Evolutionary conservation across 805 yeast species (phyloP).

Genomic region (Wickerhamia fluorescens): DNA sequence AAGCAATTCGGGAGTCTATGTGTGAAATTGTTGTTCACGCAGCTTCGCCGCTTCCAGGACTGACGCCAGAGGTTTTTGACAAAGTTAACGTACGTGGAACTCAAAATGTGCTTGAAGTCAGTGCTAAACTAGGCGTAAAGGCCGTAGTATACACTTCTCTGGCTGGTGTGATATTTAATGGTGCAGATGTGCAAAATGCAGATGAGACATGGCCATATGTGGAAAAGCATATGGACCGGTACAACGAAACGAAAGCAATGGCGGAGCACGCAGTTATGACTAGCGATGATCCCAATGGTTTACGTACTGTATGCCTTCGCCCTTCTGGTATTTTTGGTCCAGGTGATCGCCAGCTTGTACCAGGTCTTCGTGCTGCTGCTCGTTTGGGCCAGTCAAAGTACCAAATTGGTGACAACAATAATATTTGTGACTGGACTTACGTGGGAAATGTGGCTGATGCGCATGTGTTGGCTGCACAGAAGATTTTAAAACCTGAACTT

Average conservation of each 20-base stretch:
- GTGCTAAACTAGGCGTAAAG: constrained; percentile 43
- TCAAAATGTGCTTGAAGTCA: constrained; percentile 57
- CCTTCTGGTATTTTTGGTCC: constrained; percentile 99
- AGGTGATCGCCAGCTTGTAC: constrained; percentile 94
- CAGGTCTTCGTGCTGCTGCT: constrained; percentile 82
- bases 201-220: constrained; percentile 95
- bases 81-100: constrained; percentile 93
- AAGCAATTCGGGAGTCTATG: constrained; percentile 50
- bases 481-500: constrained; percentile 44
- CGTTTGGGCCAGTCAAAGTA: constrained; percentile 79
- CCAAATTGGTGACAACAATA: constrained; percentile 92
- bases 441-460: constrained; percentile 98
- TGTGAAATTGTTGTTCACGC: constrained; percentile 86
- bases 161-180: constrained; percentile 95
- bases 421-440: constrained; percentile 93
- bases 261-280: constrained; percentile 80
- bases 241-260: constrained; percentile 87
- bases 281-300: constrained; percentile 53
- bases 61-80: constrained; percentile 63
- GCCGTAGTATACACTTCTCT: constrained; percentile 92
- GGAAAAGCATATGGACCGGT: constrained; percentile 88
- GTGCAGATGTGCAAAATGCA: constrained; percentile 86
- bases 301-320: constrained; percentile 78
- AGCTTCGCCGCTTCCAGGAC: constrained; percentile 94
- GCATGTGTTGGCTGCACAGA: constrained; percentile 86